Conservation (phyloP, 305 asterid genomes). For the Stenogyne calaminthoides region DNA sequence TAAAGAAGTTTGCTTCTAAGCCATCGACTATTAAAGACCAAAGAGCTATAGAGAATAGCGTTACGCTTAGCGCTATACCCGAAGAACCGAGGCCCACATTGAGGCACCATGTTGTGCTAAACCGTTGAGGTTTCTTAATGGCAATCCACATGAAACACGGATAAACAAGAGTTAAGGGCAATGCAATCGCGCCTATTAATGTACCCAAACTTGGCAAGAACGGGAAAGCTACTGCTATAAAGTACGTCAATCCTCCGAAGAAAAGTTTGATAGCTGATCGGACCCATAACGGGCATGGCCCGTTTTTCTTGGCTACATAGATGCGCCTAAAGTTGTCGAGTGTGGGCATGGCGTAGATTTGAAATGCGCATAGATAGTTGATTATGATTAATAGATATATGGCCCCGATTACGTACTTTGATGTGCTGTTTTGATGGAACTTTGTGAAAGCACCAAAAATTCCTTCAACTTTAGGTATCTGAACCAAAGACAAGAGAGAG, state of each 20-base stretch:
- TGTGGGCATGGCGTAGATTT: conserved; percentile 60
- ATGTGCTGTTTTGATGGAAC: conserved; percentile 34
- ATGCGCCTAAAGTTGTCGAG: conserved; percentile 60
- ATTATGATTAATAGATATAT: conserved; percentile 39
- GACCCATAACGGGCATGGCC: conserved; percentile 55
- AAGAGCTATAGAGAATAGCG: conserved; percentile 38
- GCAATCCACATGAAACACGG: conserved; percentile 80
- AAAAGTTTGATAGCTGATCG: conserved; percentile 42
- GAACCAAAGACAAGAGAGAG: background rate
- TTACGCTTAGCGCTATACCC: conserved; percentile 38
- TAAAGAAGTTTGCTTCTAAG: conserved; percentile 68
- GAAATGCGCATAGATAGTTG: conserved; percentile 57
- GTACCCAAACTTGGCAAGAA: conserved; percentile 59
- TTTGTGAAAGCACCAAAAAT: conserved; percentile 33
- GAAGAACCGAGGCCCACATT: conserved; percentile 52
- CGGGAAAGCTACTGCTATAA: conserved; percentile 56
- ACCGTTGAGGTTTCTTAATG: conserved; percentile 46
- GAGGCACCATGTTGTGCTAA: conserved; percentile 47
- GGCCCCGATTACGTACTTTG: conserved; percentile 41
- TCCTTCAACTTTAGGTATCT: conserved; percentile 28
- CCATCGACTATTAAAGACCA: conserved; percentile 54
- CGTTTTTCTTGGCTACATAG: conserved; percentile 43
- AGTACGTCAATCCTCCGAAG: conserved; percentile 58
- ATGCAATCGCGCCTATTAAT: conserved; percentile 49
- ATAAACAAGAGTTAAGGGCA: conserved; percentile 56